phyloP scores from a whole-genome alignment of 1,139 yeast species.

The Debaryomyces coudertii region DNA sequence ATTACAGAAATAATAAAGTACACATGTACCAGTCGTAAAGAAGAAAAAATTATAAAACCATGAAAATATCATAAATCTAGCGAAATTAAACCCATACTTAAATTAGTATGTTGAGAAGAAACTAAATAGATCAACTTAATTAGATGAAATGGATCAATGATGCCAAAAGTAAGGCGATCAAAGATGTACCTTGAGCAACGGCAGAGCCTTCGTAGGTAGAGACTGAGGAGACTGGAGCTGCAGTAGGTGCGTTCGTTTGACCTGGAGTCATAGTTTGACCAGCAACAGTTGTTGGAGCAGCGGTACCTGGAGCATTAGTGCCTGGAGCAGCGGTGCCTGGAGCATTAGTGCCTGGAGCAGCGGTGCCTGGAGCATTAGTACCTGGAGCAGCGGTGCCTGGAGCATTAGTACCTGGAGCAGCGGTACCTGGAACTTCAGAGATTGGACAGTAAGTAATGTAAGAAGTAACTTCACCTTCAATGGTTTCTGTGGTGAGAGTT shows the following conservation, averaged over 20 bases:
- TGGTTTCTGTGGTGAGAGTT: slow-evolving; percentile 12
- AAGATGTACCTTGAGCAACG: slow-evolving; percentile 27
- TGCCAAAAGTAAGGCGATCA: slow-evolving; percentile 29
- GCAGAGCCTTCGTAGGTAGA: slow-evolving; percentile 27
- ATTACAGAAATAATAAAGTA: neutral
- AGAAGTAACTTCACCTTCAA: slow-evolving; percentile 28
- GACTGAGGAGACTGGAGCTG: slow-evolving; percentile 14
- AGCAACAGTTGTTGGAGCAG: slow-evolving; percentile 16
- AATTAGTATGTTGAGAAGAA: neutral
- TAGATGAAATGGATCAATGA: slow-evolving; percentile 30
- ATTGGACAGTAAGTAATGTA: slow-evolving; percentile 43
- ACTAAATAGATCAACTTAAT: neutral
- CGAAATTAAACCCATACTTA: neutral
- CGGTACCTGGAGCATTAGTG: slow-evolving; percentile 16
- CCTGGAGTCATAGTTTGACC: slow-evolving; percentile 10
- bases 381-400: slow-evolving; percentile 11
- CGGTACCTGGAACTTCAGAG: slow-evolving; percentile 19
- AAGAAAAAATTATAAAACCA: neutral
- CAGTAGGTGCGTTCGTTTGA: too few species aligned
- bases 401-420: slow-evolving; percentile 10
- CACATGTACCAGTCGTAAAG: neutral
- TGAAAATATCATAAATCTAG: neutral
- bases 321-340: slow-evolving; percentile 16
- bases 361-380: slow-evolving; percentile 22
- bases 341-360: slow-evolving; percentile 26